Base-by-base conservation (phyloP, 495 filamentous ascomycete genomes). In the Darksidea phi region DNA sequence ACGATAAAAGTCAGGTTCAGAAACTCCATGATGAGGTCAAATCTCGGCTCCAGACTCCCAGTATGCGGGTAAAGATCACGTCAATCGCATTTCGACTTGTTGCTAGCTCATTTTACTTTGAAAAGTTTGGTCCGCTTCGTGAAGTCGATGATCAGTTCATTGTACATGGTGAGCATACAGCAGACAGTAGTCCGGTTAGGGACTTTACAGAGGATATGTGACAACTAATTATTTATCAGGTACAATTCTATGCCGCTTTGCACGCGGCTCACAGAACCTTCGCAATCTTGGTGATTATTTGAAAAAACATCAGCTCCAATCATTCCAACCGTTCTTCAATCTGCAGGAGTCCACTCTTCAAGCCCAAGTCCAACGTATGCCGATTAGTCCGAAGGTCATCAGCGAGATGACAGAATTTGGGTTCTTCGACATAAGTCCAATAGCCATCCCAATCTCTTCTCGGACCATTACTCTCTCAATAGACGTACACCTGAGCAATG, bases 291-390 rank as follows among this genome's bases (percentile, higher is more conserved):
- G 56, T 3, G 3, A 4, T 24, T 52, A 38, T 25, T n/a, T 59
- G n/a, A 15, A 42, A 17, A 10, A 28, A 42, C 47, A 43, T 25
- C 56, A 59, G 37, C n/a, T 38, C 8, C 46, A 37, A 6, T 43
- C 45, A 0, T 59, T 59, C 47, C 46, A 50, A 18, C 56, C 56
- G 13, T 51, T 41, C 48, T 59, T 59, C 56, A 59, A 25, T 2
- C 15, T 59, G 11, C 46, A 50, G 37, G 56, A 59, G n/a, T n/a
- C n/a, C n/a, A n/a, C n/a, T n/a, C n/a, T n/a, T n/a, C n/a, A n/a
- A n/a, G n/a, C n/a, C n/a, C n/a, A n/a, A n/a, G n/a, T n/a, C n/a
- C n/a, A n/a, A n/a, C n/a, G n/a, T n/a, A n/a, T n/a, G n/a, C n/a
- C n/a, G n/a, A n/a, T n/a, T n/a, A n/a, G n/a, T n/a, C n/a, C n/a